phyloP scores from a whole-genome alignment of 257 asterid species.

The Solanum lycopersicoides region DNA sequence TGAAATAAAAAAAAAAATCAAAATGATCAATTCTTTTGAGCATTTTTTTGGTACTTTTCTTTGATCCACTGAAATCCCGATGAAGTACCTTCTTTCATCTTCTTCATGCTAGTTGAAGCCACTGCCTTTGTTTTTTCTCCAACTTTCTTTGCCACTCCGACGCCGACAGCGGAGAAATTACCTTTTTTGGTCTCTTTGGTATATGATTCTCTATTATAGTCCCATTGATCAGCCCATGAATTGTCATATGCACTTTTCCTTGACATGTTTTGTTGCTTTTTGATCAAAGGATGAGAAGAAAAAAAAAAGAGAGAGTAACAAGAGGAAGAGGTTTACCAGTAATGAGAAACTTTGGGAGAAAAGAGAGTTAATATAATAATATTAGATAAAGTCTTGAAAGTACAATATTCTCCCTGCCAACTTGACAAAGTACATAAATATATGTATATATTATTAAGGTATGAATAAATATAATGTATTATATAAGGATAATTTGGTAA shows the following conservation, averaged over 20 bases:
- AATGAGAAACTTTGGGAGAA: not conserved
- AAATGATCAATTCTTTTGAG: slow-evolving; percentile 1
- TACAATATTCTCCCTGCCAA: not conserved
- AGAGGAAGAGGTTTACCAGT: not conserved
- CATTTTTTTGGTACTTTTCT: slow-evolving; percentile 46
- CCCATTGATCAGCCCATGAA: slow-evolving; percentile 95
- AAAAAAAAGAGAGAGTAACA: too few species aligned
- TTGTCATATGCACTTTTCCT: slow-evolving; percentile 6
- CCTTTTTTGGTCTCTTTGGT: slow-evolving; percentile 21
- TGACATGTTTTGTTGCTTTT: not conserved
- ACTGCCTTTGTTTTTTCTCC: slow-evolving; percentile 60
- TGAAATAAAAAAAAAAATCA: not conserved
- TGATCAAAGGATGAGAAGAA: too few species aligned
- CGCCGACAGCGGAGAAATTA: slow-evolving; percentile 1
- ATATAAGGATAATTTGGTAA: not conserved
- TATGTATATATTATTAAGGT: too few species aligned
- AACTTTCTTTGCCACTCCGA: slow-evolving; percentile 35
- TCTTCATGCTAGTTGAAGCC: slow-evolving; percentile 62
- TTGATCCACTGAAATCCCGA: slow-evolving; percentile 72
- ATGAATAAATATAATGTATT: not conserved
- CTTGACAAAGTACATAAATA: not conserved
- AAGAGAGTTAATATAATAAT: not conserved
- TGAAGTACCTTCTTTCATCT: slow-evolving; percentile 62
- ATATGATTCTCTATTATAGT: slow-evolving; percentile 28
- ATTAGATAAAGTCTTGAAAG: not conserved